Percentiles rank a stretch among this genome's conserved stretches.
phyloP scores from a whole-genome alignment of 768 basidiomycete genomes.

The Russula brevipes region DNA sequence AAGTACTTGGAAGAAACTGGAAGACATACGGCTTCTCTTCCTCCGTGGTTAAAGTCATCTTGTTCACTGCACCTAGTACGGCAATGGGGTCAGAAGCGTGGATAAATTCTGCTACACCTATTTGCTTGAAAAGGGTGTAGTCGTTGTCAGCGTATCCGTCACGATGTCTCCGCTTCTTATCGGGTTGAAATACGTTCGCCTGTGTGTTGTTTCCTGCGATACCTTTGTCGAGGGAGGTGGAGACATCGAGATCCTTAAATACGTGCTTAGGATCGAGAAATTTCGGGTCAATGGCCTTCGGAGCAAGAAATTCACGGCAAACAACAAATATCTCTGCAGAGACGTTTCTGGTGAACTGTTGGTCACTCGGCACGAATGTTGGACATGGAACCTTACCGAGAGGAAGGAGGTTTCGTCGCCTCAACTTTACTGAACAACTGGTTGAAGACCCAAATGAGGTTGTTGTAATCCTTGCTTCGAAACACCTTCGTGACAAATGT shows the following conservation, averaged over 20 bases:
- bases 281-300: slow-evolving; percentile 94
- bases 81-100: slow-evolving; percentile 64
- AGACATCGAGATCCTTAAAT: slow-evolving; percentile 80
- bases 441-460: slow-evolving; percentile 96
- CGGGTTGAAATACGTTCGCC: slow-evolving; percentile 93
- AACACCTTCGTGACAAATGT: slow-evolving; percentile 98
- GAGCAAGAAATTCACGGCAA: slow-evolving; percentile 90
- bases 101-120: slow-evolving; percentile 68
- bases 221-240: slow-evolving; percentile 46
- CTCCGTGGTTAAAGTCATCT: slow-evolving; percentile 69
- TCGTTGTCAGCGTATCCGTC: slow-evolving; percentile 96
- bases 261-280: slow-evolving; percentile 97
- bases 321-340: slow-evolving; percentile 99
- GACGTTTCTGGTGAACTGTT: slow-evolving; percentile 64
- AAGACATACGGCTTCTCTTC: slow-evolving; percentile 74
- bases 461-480: slow-evolving; percentile 97
- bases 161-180: slow-evolving; percentile 89
- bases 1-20: neutral
- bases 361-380: neutral
- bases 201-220: slow-evolving; percentile 62
- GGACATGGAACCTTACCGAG: slow-evolving; percentile 54
- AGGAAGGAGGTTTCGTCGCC: slow-evolving; percentile 97
- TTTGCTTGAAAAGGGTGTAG: slow-evolving; percentile 79
- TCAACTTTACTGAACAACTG: slow-evolving; percentile 96
- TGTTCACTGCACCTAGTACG: slow-evolving; percentile 71